phyloP scores from a whole-genome alignment of 345 rosid genomes.

The Nasturtium officinale region DNA sequence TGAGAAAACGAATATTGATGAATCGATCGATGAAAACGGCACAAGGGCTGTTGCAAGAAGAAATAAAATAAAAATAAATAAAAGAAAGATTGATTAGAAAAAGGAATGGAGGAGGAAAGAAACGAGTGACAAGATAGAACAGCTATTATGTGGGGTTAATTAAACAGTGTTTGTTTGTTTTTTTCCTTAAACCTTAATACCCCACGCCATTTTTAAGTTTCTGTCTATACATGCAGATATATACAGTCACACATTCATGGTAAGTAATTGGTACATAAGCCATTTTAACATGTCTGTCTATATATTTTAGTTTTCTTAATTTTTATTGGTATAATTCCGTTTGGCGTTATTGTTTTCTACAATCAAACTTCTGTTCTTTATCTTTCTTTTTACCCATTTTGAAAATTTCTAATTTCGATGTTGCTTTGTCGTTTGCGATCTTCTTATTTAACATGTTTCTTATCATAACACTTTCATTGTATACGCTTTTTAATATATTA shows the following conservation, averaged over 20 bases:
- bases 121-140: slow-evolving; percentile 41
- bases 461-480: no score
- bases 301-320: not conserved
- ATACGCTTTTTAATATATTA: no score
- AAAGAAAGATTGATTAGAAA: slow-evolving; percentile 21
- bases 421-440: not conserved
- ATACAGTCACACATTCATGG: slow-evolving; percentile 14
- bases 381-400: not conserved
- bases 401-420: not conserved
- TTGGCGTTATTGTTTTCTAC: not conserved
- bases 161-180: slow-evolving; percentile 41
- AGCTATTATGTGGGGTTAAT: slow-evolving; percentile 42
- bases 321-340: not conserved
- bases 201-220: slow-evolving; percentile 32
- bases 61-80: not conserved
- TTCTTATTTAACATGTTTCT: no score
- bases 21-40: slow-evolving; percentile 19
- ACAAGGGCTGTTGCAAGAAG: slow-evolving; percentile 28
- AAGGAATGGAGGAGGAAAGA: slow-evolving; percentile 20
- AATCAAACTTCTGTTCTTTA: not conserved
- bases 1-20: not conserved
- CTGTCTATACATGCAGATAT: slow-evolving; percentile 25
- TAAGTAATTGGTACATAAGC: not conserved
- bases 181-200: slow-evolving; percentile 35
- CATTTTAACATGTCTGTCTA: slow-evolving; percentile 20